phyloP scores from a whole-genome alignment of 768 basidiomycete genomes.

The Hebeloma cylindrosporum region DNA sequence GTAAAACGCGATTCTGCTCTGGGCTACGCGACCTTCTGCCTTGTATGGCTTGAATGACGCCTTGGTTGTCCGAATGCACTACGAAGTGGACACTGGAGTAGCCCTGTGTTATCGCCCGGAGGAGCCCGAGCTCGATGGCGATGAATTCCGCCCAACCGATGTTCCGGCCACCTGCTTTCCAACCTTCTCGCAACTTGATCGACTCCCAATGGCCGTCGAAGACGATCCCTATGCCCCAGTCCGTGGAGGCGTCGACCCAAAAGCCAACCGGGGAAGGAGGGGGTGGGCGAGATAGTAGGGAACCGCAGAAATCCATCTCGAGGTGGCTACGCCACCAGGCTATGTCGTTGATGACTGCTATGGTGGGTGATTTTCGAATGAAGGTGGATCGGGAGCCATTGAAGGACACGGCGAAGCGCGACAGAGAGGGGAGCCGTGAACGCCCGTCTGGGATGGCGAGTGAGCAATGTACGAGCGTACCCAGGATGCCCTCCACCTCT shows the following conservation, averaged over 20 bases:
- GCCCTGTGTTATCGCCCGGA: constrained; percentile 4
- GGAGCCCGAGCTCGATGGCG: constrained; percentile 27
- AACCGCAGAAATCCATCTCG: constrained; percentile 28
- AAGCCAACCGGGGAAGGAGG: constrained; percentile 21
- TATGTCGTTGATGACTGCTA: constrained; percentile 24
- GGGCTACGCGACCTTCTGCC: constrained; percentile 26
- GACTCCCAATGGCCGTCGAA: constrained; percentile 31
- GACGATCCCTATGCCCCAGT: constrained; percentile 39
- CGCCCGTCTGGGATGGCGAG: constrained; percentile 30
- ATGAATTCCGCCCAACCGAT: constrained; percentile 33
- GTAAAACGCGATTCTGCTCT: constrained; percentile 29
- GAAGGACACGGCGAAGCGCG: constrained; percentile 25
- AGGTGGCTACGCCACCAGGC: constrained; percentile 37
- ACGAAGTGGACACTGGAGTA: constrained; percentile 16
- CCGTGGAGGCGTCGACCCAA: constrained; percentile 39
- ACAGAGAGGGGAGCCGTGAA: constrained; percentile 27
- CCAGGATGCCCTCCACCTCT: constrained; percentile 26
- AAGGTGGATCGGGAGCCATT: constrained; percentile 7
- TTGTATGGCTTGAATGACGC: constrained; percentile 29
- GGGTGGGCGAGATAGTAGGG: constrained; percentile 8
- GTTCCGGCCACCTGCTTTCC: constrained; percentile 11
- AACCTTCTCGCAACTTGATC: constrained; percentile 12
- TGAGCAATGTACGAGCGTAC: constrained; percentile 34
- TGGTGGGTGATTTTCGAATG: constrained; percentile 8
- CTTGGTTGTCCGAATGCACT: constrained; percentile 37